Base-by-base conservation (phyloP, 345 rosid genomes). In the Brassica cretica region DNA sequence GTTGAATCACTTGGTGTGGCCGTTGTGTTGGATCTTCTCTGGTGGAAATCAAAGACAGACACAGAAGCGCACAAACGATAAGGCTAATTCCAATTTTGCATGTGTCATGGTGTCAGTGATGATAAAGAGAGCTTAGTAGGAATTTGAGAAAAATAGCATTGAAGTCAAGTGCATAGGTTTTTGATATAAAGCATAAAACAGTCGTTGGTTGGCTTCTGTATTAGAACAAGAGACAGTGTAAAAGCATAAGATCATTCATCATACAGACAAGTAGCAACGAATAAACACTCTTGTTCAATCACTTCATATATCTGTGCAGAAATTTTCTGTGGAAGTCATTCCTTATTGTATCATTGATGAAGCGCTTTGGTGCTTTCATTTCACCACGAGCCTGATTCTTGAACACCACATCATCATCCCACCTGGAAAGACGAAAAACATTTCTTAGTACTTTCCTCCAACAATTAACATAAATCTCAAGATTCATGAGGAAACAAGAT, bases 361-460 rank as follows among this genome's bases (percentile, higher is more conserved):
- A 93, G 83, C 98, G 98, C 87, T 95, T 95, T 0, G 91, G 89
- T 37, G 94, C 74, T 89, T 93, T 95, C 73, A 87, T 86, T 86
- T 93, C 99, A 21, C 98, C 99, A 30, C 99, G 93, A 12, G 99
- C 88, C 87, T 95, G 99, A 79, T 95, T 95, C 90, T 93, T 95
- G 86, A 95, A 93, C 5, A 93, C 97, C 73, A 95, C 99, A 87
- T 95, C 99, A 56, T 95, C 99, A 41, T 95, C 99, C 99, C 99
- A 95, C 86, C 99, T 95, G 82, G 78, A 33, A 39, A 68, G 7
- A 64, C 53, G 4, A 30, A 30, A 51, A 35, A 8, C 18, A 0
- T 14, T 10, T n/a, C 24, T 39, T 3, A 66, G 59, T 72, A 64
- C 64, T 68, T 37, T 61, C 39, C 71, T 74, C 29, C 15, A 37